phyloP scores from a whole-genome alignment of 352 stramenopile species.

The Pythium chondricola region DNA sequence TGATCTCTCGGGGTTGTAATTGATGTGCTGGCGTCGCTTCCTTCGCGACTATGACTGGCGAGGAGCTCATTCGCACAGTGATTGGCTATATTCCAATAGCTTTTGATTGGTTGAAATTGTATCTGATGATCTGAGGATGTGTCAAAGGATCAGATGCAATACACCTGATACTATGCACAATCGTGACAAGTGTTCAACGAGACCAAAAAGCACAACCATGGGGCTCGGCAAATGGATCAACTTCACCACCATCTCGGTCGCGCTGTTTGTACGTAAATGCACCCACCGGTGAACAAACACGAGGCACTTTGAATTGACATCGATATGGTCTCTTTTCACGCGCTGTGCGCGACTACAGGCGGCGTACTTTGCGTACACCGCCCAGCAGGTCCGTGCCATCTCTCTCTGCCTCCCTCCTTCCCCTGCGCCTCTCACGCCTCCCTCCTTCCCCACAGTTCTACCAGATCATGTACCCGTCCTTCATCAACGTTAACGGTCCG shows the following conservation, averaged over 20 bases:
- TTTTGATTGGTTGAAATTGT: constrained; percentile 20
- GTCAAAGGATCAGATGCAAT: constrained; percentile 5
- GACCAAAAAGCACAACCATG: constrained; percentile 13
- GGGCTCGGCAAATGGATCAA: constrained; percentile 35
- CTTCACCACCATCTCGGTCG: constrained; percentile 51
- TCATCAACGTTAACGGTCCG: constrained; percentile 29
- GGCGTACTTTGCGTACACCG: constrained; percentile 51
- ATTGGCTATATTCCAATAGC: constrained; percentile 11
- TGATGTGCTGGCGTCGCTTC: background rate
- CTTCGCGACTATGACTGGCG: constrained; percentile 19
- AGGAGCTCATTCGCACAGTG: background rate
- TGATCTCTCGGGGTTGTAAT: background rate
- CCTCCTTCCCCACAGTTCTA: constrained; percentile 36
- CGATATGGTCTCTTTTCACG: constrained; percentile 1
- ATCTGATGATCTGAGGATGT: background rate
- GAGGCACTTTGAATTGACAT: background rate
- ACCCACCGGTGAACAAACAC: too few species aligned
- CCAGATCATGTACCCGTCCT: constrained; percentile 66
- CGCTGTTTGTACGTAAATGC: constrained; percentile 40
- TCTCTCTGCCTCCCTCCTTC: background rate
- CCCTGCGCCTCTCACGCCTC: background rate
- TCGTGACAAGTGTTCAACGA: background rate
- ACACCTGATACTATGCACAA: too few species aligned
- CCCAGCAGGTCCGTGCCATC: constrained; percentile 28
- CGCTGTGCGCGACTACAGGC: constrained; percentile 22